Evolutionary conservation across 75 land plant species (phyloP).

Genomic region (Sequoia sempervirens): DNA sequence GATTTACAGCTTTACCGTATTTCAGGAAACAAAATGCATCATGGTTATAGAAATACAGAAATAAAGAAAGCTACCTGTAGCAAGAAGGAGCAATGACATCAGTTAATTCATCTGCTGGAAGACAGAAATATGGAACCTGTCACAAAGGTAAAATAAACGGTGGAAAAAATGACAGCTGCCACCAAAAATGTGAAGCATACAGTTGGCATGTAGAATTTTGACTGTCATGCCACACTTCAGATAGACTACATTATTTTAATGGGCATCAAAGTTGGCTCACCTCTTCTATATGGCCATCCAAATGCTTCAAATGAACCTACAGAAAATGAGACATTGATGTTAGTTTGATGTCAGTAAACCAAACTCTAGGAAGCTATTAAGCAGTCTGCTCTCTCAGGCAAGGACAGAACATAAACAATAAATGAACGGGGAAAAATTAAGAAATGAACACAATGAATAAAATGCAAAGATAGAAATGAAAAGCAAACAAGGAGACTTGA

Average conservation of each 20-base stretch:
- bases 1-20: background rate
- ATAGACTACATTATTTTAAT: background rate
- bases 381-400: slow-evolving; percentile 2
- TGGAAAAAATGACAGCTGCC: background rate
- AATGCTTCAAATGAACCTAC: slow-evolving; percentile 97
- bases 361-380: background rate
- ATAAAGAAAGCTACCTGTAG: slow-evolving; percentile 63
- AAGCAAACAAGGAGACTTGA: background rate
- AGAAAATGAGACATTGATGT: slow-evolving; percentile 1
- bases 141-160: background rate
- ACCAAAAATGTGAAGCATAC: background rate
- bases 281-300: slow-evolving; percentile 99
- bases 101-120: slow-evolving; percentile 89
- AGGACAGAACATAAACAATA: slow-evolving; percentile 6
- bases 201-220: background rate
- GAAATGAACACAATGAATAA: background rate
- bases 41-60: background rate
- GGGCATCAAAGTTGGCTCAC: slow-evolving; percentile 18
- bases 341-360: background rate
- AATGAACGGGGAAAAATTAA: background rate
- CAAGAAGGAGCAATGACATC: slow-evolving; percentile 99
- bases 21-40: background rate
- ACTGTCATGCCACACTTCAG: background rate
- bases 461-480: background rate
- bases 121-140: slow-evolving; percentile 98